Conservation (phyloP, 805 yeast genomes). For the Candida jianshihensis region DNA sequence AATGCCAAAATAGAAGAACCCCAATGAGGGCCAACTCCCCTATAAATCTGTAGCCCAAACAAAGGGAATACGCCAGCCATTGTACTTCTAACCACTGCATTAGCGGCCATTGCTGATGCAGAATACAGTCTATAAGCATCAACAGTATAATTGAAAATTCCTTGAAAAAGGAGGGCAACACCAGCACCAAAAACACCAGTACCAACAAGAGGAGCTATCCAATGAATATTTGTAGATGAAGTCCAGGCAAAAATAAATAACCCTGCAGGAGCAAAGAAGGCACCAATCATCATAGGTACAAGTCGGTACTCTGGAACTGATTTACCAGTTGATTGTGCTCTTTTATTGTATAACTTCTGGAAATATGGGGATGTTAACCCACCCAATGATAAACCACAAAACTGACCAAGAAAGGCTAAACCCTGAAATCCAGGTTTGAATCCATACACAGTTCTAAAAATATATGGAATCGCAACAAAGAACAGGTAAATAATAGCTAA, state of each 20-base stretch:
- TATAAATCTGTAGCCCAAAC: constrained; percentile 52
- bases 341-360: constrained; percentile 38
- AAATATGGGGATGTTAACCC: constrained; percentile 35
- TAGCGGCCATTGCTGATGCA: constrained; percentile 46
- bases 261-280: constrained; percentile 53
- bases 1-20: constrained; percentile 48
- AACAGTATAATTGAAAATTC: constrained; percentile 58
- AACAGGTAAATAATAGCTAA: constrained; percentile 58
- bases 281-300: constrained; percentile 58
- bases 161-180: constrained; percentile 57
- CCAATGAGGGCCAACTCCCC: constrained; percentile 49
- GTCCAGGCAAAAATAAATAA: constrained; percentile 79
- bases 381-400: constrained; percentile 43
- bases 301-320: constrained; percentile 56
- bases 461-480: constrained; percentile 59
- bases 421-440: constrained; percentile 52
- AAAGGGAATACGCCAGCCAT: constrained; percentile 54
- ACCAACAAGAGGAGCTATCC: constrained; percentile 67
- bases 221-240: constrained; percentile 49
- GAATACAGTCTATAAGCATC: constrained; percentile 52
- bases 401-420: constrained; percentile 54
- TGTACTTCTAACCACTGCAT: constrained; percentile 43
- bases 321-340: constrained; percentile 35
- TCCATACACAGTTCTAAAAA: constrained; percentile 44
- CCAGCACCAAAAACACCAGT: constrained; percentile 74